These are phyloP conservation scores for Trypanosoma vivax DNA, from an alignment of 208 protist genomes.

Conservation along the genomic window DNA sequence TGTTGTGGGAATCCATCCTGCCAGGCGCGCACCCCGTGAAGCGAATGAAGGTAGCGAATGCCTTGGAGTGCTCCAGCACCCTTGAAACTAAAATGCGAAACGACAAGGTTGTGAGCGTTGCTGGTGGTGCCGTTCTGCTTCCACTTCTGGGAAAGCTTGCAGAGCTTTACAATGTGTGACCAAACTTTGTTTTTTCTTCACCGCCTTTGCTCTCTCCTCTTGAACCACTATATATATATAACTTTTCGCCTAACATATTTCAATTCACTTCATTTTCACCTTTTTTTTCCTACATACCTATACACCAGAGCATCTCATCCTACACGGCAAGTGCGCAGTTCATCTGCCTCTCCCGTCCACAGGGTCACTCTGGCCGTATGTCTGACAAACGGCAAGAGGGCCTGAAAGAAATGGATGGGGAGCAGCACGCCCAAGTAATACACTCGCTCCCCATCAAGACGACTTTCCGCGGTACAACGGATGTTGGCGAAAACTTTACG, in stretches of 20 bases:
- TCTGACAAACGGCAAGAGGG: too few relatives aligned
- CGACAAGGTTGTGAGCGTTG: not conserved
- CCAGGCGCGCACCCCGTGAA: slow-evolving; percentile 77
- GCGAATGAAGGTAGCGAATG: slow-evolving; percentile 71
- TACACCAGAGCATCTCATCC: too few relatives aligned
- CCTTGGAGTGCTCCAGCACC: slow-evolving; percentile 30
- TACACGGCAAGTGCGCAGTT: not conserved
- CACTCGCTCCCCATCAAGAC: slow-evolving; percentile 67
- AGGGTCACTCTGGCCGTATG: not conserved
- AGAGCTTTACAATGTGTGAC: slow-evolving; percentile 44
- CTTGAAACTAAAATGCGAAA: not conserved
- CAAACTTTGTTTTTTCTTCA: slow-evolving; percentile 3
- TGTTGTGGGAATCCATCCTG: slow-evolving; percentile 81
- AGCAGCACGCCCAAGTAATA: slow-evolving; percentile 14
- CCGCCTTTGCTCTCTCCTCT: slow-evolving; percentile 4
- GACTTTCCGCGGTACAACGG: slow-evolving; percentile 58
- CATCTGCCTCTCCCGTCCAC: not conserved
- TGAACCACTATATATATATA: slow-evolving; percentile 1
- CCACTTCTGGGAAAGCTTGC: slow-evolving; percentile 45
- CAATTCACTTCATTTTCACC: slow-evolving; percentile 6
- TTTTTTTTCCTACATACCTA: slow-evolving; percentile 5
- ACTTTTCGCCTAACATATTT: not conserved
- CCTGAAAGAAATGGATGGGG: not conserved
- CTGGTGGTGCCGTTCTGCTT: slow-evolving; percentile 26
- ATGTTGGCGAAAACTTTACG: slow-evolving; percentile 59